These are phyloP conservation scores for Emericellopsis terricola DNA, from an alignment of 495 filamentous ascomycete genomes.

Conservation along the genomic window DNA sequence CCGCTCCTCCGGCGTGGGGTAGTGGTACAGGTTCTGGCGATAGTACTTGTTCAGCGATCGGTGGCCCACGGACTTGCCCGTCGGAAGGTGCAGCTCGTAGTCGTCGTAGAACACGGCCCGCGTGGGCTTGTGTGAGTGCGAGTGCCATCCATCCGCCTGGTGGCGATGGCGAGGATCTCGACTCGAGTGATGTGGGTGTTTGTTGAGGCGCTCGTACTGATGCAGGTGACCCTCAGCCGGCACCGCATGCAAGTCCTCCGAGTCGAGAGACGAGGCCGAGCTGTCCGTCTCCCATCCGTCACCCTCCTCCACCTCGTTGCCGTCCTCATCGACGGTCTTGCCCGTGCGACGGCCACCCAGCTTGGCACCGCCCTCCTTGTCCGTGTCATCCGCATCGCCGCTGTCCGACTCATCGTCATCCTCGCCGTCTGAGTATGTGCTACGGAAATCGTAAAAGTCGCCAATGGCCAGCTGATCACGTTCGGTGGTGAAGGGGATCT, in stretches of 20 bases:
- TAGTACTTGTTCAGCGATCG: slow-evolving; percentile 72
- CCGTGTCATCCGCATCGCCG: slow-evolving; percentile 20
- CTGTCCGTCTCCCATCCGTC: slow-evolving; percentile 78
- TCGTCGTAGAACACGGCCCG: slow-evolving; percentile 74
- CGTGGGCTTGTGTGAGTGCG: slow-evolving; percentile 42
- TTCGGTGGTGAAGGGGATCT: slow-evolving; percentile 80
- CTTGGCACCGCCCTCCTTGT: slow-evolving; percentile 39
- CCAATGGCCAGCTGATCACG: slow-evolving; percentile 88
- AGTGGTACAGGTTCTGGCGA: slow-evolving; percentile 77
- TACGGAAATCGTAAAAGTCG: slow-evolving; percentile 95
- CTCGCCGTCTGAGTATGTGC: slow-evolving; percentile 73
- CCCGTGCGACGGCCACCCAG: slow-evolving; percentile 30
- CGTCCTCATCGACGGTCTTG: slow-evolving; percentile 28
- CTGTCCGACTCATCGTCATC: slow-evolving; percentile 40
- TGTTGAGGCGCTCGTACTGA: slow-evolving; percentile 38
- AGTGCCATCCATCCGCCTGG: slow-evolving; percentile 54
- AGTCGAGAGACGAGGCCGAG: slow-evolving; percentile 65
- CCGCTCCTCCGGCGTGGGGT: slow-evolving; percentile 54
- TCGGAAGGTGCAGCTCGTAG: slow-evolving; percentile 85
- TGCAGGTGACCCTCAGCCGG: slow-evolving; percentile 46
- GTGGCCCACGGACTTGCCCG: slow-evolving; percentile 78
- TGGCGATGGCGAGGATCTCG: slow-evolving; percentile 47
- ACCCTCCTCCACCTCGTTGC: slow-evolving; percentile 15
- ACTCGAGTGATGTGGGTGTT: slow-evolving; percentile 47
- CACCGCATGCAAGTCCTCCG: slow-evolving; percentile 52